These are phyloP conservation scores for Lotmaria passim DNA, from an alignment of 208 protist species.

Conservation along the genomic window DNA sequence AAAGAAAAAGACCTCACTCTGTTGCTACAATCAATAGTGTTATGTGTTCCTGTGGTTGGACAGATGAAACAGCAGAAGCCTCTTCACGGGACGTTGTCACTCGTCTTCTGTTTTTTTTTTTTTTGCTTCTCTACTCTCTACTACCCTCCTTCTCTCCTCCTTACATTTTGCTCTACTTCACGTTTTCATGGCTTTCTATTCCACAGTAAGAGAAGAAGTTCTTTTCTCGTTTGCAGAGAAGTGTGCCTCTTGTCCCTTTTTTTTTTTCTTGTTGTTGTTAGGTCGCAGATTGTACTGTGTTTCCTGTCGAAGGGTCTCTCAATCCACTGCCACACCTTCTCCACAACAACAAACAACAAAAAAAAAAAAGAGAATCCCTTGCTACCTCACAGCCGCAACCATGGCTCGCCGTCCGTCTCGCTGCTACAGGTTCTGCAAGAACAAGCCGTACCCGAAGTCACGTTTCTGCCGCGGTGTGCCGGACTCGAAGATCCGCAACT, in stretches of 20 bases:
- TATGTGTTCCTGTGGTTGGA: no score
- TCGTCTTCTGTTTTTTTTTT: conserved; percentile 23
- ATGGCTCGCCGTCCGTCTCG: conserved; percentile 81
- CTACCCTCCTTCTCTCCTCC: not conserved
- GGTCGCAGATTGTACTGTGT: conserved; percentile 1
- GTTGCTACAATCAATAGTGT: no score
- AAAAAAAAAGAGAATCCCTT: not conserved
- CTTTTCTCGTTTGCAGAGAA: conserved; percentile 12
- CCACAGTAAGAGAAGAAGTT: conserved; percentile 23
- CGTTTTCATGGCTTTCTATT: conserved; percentile 2
- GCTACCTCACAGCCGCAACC: not conserved
- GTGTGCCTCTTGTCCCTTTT: conserved; percentile 1
- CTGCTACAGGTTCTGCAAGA: conserved; percentile 86
- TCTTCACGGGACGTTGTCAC: no score
- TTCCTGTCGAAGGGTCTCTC: no score
- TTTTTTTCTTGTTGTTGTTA: not conserved
- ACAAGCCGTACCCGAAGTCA: conserved; percentile 86
- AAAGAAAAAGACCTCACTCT: no score
- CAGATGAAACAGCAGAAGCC: no score
- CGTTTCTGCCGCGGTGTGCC: conserved; percentile 99
- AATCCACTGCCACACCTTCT: not conserved
- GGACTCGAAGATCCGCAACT: conserved; percentile 98
- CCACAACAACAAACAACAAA: not conserved
- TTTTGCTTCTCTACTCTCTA: not conserved
- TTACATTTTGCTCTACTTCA: not conserved